These are phyloP conservation scores for Amphibolis antarctica DNA, from an alignment of 106 monocot species.

Conservation along the genomic window DNA sequence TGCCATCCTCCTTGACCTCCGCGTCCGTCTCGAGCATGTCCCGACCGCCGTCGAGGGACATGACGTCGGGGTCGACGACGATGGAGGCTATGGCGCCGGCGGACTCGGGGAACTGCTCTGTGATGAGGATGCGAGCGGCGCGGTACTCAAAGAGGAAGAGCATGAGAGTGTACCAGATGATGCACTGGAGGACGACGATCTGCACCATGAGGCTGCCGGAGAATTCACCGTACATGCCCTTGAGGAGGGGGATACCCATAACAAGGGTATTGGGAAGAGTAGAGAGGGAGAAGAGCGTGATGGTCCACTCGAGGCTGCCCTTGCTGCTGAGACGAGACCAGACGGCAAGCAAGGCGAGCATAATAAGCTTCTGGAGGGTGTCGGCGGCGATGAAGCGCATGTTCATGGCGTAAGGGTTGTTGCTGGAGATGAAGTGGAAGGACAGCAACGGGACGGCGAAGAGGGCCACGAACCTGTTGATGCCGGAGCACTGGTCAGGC, in stretches of 20 bases:
- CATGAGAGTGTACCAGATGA: too few relatives aligned
- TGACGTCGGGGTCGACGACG: too few relatives aligned
- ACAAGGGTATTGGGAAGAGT: constrained; percentile 21
- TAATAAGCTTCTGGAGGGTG: constrained; percentile 30
- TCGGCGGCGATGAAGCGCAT: constrained; percentile 33
- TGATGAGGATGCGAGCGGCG: too few relatives aligned
- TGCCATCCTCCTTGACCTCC: constrained; percentile 3
- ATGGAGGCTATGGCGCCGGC: too few relatives aligned
- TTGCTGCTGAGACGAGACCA: too few relatives aligned
- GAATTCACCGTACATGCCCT: constrained; percentile 3
- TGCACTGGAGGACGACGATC: constrained; percentile 15
- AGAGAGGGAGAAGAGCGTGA: neutral
- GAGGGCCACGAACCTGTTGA: constrained; percentile 39
- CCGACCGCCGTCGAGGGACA: too few relatives aligned
- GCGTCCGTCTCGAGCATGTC: too few relatives aligned
- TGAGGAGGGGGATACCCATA: constrained; percentile 25
- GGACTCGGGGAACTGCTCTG: too few relatives aligned
- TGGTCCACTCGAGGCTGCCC: constrained; percentile 7
- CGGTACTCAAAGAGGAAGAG: too few relatives aligned
- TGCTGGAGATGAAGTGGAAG: constrained; percentile 41
- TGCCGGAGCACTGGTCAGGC: constrained; percentile 38
- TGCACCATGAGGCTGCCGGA: constrained; percentile 15
- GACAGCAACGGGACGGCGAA: constrained; percentile 38
- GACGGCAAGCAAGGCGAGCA: constrained; percentile 10
- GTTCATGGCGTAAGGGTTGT: constrained; percentile 33